Evolutionary conservation across 2,329 filamentous ascomycete genomes (phyloP).

Genomic region (Huntiella decipiens): DNA sequence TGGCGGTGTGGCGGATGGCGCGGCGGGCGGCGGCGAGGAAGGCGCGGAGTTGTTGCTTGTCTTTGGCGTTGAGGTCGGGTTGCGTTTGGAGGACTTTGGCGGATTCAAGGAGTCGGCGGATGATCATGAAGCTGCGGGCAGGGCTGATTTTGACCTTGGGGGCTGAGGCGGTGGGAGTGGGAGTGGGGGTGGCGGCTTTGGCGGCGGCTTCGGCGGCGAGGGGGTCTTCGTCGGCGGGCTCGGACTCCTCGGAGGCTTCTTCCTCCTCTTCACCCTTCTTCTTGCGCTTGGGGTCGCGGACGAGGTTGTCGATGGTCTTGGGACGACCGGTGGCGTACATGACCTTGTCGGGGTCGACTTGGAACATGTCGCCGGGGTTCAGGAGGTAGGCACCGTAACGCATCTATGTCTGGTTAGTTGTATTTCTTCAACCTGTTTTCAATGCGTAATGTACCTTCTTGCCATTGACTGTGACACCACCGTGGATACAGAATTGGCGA

Average conservation of each 20-base stretch:
- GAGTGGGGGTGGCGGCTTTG: slow-evolving; percentile 16
- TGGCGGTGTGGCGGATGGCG: slow-evolving; percentile 27
- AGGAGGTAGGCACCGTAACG: slow-evolving; percentile 77
- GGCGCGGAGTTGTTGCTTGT: slow-evolving; percentile 57
- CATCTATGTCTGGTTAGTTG: slow-evolving; percentile 40
- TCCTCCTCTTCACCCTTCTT: slow-evolving; percentile 15
- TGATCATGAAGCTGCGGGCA: slow-evolving; percentile 12
- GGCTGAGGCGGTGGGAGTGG: slow-evolving; percentile 14
- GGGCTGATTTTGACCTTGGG: background rate
- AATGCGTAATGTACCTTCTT: slow-evolving; percentile 49
- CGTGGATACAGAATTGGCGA: slow-evolving; percentile 83
- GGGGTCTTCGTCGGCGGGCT: slow-evolving; percentile 17
- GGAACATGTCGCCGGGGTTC: slow-evolving; percentile 96
- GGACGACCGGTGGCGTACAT: slow-evolving; percentile 67
- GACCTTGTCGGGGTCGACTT: slow-evolving; percentile 76
- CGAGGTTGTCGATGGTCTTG: slow-evolving; percentile 27
- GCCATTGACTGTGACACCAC: slow-evolving; percentile 86
- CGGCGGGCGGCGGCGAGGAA: slow-evolving; percentile 48
- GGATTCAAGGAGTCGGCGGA: slow-evolving; percentile 34
- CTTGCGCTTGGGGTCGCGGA: slow-evolving; percentile 8
- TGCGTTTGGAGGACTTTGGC: slow-evolving; percentile 38
- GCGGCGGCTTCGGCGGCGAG: slow-evolving; percentile 15
- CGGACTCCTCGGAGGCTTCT: slow-evolving; percentile 15
- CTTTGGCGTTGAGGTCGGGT: slow-evolving; percentile 39
- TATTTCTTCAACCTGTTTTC: background rate